phyloP scores from a whole-genome alignment of 805 yeast genomes.

The Wickerhamiella siamensis region DNA sequence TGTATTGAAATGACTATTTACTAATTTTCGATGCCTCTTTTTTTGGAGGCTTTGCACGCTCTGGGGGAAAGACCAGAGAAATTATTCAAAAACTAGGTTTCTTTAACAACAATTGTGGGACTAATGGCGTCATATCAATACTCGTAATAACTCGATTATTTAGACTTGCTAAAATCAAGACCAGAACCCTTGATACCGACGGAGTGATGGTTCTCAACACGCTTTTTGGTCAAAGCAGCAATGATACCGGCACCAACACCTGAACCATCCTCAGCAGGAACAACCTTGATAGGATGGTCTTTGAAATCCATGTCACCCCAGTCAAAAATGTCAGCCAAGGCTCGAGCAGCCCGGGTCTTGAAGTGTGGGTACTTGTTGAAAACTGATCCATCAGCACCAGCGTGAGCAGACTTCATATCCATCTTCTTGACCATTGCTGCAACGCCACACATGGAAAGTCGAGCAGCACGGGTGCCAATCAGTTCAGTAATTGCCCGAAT shows the following conservation, averaged over 20 bases:
- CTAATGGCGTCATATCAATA: too few species aligned
- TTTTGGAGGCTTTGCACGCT: too few species aligned
- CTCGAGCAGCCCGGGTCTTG: constrained; percentile 77
- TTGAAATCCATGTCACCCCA: constrained; percentile 40
- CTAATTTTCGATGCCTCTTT: too few species aligned
- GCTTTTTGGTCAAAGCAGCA: constrained; percentile 82
- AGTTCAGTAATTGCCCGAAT: constrained; percentile 73
- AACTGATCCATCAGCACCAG: constrained; percentile 97
- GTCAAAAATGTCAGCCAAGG: constrained; percentile 73
- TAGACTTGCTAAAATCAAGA: background rate
- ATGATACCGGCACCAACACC: constrained; percentile 98
- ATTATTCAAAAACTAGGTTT: too few species aligned
- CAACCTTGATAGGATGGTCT: constrained; percentile 70
- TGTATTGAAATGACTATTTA: too few species aligned
- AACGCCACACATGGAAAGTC: constrained; percentile 86
- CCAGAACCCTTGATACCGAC: constrained; percentile 17
- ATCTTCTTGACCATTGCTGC: constrained; percentile 88
- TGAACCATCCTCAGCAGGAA: constrained; percentile 94
- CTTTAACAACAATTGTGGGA: too few species aligned
- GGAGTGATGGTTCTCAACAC: constrained; percentile 47
- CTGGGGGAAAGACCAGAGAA: too few species aligned
- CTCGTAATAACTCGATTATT: too few species aligned
- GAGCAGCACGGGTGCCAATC: constrained; percentile 83
- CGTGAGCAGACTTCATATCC: constrained; percentile 51
- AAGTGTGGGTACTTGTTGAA: constrained; percentile 87